Percentiles rank a stretch among this genome's conserved stretches.
Evolutionary conservation across 345 rosid species (phyloP).

Genomic region (Citrus inodora): DNA sequence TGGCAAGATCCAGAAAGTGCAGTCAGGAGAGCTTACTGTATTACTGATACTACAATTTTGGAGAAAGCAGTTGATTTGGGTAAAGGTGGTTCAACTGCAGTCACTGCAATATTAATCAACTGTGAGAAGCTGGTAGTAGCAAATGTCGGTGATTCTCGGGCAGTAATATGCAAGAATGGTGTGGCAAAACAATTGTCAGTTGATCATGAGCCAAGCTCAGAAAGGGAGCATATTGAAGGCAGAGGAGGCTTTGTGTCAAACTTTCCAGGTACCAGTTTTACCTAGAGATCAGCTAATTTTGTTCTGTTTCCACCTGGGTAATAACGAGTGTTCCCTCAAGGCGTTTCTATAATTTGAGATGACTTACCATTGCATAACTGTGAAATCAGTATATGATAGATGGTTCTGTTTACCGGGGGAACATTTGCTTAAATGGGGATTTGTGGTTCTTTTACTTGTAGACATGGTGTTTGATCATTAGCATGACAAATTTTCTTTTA

Average conservation of each 20-base stretch:
- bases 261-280: slow-evolving; percentile 61
- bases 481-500: background rate
- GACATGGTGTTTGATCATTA: background rate
- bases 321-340: background rate
- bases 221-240: slow-evolving; percentile 62
- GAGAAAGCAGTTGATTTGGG: slow-evolving; percentile 73
- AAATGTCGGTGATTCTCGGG: slow-evolving; percentile 93
- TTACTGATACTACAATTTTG: slow-evolving; percentile 60
- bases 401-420: background rate
- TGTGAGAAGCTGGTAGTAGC: slow-evolving; percentile 77
- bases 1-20: slow-evolving; percentile 76
- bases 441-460: background rate
- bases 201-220: slow-evolving; percentile 83
- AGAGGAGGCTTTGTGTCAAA: slow-evolving; percentile 89
- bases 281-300: background rate
- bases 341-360: background rate
- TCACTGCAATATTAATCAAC: slow-evolving; percentile 78
- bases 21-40: slow-evolving; percentile 60
- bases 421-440: background rate
- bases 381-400: background rate
- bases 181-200: slow-evolving; percentile 72
- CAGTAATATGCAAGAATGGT: slow-evolving; percentile 67
- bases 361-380: background rate
- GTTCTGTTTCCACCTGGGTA: background rate
- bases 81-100: slow-evolving; percentile 93